Evolutionary conservation across 2,329 filamentous ascomycete species (phyloP).

Genomic region (Ceratocystis colombiana): DNA sequence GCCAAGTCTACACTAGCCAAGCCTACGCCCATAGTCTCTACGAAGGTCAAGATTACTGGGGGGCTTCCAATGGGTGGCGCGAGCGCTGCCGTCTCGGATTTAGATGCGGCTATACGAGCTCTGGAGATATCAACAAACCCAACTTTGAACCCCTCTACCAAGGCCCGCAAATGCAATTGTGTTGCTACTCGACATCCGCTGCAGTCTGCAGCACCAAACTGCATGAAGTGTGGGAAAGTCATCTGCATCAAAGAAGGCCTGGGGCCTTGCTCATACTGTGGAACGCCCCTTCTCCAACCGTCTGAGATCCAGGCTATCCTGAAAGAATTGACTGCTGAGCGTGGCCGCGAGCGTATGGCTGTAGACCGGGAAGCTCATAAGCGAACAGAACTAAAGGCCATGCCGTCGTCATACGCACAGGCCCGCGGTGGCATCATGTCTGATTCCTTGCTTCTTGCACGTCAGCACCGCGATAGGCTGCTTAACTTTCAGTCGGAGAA

Average conservation of each 20-base stretch:
- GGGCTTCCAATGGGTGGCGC: constrained; percentile 74
- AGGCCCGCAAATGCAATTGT: constrained; percentile 68
- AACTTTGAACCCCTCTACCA: constrained; percentile 45
- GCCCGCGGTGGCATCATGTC: constrained; percentile 33
- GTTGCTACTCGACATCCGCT: constrained; percentile 80
- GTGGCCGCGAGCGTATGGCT: constrained; percentile 76
- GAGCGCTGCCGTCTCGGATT: constrained; percentile 59
- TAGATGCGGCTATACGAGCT: constrained; percentile 72
- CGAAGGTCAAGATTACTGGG: constrained; percentile 64
- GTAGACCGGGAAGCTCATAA: constrained; percentile 63
- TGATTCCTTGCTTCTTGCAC: constrained; percentile 52
- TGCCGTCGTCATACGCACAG: constrained; percentile 50
- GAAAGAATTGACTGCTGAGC: constrained; percentile 68
- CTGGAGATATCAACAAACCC: constrained; percentile 92
- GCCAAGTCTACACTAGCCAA: constrained; percentile 44
- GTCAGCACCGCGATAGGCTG: constrained; percentile 69
- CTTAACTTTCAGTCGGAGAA: constrained; percentile 79
- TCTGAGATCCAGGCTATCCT: constrained; percentile 79
- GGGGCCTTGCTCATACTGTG: constrained; percentile 88
- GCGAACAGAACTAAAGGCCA: constrained; percentile 53
- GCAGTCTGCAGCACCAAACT: constrained; percentile 86
- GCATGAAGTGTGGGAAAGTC: constrained; percentile 83
- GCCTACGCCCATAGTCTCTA: constrained; percentile 32
- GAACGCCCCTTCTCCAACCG: constrained; percentile 57
- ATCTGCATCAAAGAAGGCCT: constrained; percentile 90